Evolutionary conservation across 2,329 filamentous ascomycete genomes (phyloP).

Genomic region (Penicillium sumatraense): DNA sequence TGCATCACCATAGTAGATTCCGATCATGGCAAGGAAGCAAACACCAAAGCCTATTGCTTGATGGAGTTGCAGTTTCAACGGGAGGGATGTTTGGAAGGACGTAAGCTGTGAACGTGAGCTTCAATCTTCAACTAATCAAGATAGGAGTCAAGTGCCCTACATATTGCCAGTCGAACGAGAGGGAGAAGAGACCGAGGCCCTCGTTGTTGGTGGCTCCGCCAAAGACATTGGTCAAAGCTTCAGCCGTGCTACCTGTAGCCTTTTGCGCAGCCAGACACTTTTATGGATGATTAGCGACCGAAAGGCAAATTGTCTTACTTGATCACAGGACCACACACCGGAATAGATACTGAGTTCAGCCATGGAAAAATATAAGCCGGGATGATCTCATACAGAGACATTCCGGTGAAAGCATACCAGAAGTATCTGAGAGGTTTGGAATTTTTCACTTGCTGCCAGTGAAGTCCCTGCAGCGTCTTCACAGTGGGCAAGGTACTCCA

Average conservation of each 20-base stretch:
- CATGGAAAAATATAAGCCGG: constrained; percentile 61
- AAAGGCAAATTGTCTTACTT: not conserved
- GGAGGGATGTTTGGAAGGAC: constrained; percentile 58
- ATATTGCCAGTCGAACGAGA: constrained; percentile 61
- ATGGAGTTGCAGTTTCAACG: constrained; percentile 57
- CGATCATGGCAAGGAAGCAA: constrained; percentile 57
- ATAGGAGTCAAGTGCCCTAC: constrained; percentile 9
- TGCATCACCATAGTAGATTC: constrained; percentile 56
- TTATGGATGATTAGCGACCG: not conserved
- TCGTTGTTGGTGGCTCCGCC: constrained; percentile 59
- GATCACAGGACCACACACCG: constrained; percentile 24
- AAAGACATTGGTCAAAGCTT: constrained; percentile 54
- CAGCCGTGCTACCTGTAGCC: constrained; percentile 52
- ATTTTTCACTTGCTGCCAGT: constrained; percentile 57
- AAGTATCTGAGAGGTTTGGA: constrained; percentile 59
- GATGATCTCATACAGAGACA: constrained; percentile 58
- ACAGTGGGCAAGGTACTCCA: constrained; percentile 60
- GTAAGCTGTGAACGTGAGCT: constrained; percentile 50
- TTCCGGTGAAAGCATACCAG: constrained; percentile 56
- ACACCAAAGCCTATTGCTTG: constrained; percentile 51
- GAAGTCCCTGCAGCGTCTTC: constrained; percentile 59
- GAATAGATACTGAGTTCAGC: constrained; percentile 60
- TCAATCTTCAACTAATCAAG: not conserved
- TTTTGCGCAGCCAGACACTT: constrained; percentile 58
- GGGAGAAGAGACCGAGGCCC: constrained; percentile 54